Conservation (phyloP, 768 basidiomycete genomes). For the Suillus fuscotomentosus region DNA sequence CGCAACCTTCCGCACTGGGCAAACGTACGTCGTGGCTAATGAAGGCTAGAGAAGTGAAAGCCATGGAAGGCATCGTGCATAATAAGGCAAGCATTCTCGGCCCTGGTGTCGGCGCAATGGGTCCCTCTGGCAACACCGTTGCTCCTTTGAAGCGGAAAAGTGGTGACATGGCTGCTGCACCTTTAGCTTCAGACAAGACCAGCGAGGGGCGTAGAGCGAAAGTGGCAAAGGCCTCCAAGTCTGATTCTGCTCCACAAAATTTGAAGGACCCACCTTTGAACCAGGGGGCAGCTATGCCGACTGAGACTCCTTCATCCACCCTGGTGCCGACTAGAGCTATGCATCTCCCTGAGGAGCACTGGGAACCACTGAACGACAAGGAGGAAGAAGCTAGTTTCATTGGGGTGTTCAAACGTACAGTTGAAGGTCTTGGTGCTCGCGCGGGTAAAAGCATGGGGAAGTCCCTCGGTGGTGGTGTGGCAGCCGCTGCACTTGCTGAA, state of each 20-base stretch:
- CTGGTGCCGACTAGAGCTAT: conserved; percentile 1
- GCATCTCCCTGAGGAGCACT: conserved; percentile 18
- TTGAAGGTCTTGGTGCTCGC: conserved; percentile 63
- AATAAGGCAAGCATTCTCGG: conserved; percentile 27
- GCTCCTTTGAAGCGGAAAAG: conserved; percentile 62
- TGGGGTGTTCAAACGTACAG: conserved; percentile 66
- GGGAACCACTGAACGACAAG: conserved; percentile 9
- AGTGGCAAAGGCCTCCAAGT: conserved; percentile 42
- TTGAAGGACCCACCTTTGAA: conserved; percentile 9
- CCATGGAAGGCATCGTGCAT: conserved; percentile 50
- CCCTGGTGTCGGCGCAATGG: neutral
- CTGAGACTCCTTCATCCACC: neutral
- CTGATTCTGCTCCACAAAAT: conserved; percentile 29
- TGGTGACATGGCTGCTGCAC: conserved; percentile 38
- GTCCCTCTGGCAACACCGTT: conserved; percentile 5
- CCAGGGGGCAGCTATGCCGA: neutral
- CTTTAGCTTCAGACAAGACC: conserved; percentile 22
- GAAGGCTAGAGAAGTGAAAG: conserved; percentile 73
- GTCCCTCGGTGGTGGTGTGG: conserved; percentile 57
- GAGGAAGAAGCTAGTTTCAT: conserved; percentile 51
- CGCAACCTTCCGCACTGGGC: conserved; percentile 37
- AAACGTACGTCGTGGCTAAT: conserved; percentile 82
- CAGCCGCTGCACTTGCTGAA: conserved; percentile 60
- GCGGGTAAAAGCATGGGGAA: conserved; percentile 58
- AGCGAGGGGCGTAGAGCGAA: conserved; percentile 49